These are phyloP conservation scores for Beauveria brongniartii DNA, from an alignment of 2,329 filamentous ascomycete species.

Conservation along the genomic window DNA sequence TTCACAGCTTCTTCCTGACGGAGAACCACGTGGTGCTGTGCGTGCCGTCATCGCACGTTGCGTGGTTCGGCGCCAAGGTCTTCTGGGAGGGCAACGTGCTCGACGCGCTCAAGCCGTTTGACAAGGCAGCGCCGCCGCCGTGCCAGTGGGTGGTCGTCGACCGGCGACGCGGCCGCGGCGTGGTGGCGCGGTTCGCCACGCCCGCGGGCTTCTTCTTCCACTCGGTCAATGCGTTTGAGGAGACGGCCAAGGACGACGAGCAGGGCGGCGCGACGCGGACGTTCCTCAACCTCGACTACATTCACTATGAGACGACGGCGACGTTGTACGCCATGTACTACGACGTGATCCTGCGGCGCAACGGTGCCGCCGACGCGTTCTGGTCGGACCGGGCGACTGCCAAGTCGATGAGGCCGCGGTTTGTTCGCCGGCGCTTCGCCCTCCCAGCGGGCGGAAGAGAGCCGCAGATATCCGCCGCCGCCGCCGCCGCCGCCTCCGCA, in stretches of 20 bases:
- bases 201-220: constrained; percentile 65
- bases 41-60: constrained; percentile 55
- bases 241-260: constrained; percentile 41
- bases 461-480: background rate
- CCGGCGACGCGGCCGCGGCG: constrained; percentile 46
- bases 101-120: constrained; percentile 54
- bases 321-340: constrained; percentile 57
- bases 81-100: constrained; percentile 54
- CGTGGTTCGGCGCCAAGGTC: constrained; percentile 43
- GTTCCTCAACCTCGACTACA: constrained; percentile 46
- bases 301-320: constrained; percentile 4
- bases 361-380: constrained; percentile 16
- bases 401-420: constrained; percentile 13
- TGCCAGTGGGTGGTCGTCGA: constrained; percentile 64
- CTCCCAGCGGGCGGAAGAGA: background rate
- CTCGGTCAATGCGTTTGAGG: constrained; percentile 62
- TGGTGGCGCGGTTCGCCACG: constrained; percentile 56
- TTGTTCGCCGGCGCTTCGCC: constrained; percentile 1
- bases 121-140: constrained; percentile 32
- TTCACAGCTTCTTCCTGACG: constrained; percentile 66
- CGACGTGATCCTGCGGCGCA: constrained; percentile 46
- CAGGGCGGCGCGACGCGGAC: constrained; percentile 52
- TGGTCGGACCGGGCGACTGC: constrained; percentile 22
- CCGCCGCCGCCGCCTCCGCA: background rate
- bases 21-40: constrained; percentile 59